These are phyloP conservation scores for Macrotyloma uniflorum DNA, from an alignment of 306 rosid genomes.

Conservation along the genomic window DNA sequence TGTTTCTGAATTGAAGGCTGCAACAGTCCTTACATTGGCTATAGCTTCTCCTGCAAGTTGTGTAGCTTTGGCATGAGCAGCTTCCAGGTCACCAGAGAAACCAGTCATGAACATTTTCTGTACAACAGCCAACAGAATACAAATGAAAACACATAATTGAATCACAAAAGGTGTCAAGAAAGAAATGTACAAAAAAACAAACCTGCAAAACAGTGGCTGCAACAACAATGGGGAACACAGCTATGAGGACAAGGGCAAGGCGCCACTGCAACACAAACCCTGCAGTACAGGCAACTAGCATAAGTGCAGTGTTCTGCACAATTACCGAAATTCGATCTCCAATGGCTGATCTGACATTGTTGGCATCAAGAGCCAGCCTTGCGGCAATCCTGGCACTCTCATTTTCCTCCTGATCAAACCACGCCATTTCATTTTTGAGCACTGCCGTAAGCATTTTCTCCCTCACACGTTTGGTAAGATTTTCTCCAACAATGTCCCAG, in stretches of 20 bases:
- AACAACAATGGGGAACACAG: conserved; percentile 96
- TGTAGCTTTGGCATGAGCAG: conserved; percentile 90
- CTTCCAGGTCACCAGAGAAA: conserved; percentile 97
- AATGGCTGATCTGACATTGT: conserved; percentile 97
- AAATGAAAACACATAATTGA: conserved; percentile 10
- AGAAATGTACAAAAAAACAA: conserved; percentile 19
- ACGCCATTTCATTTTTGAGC: conserved; percentile 95
- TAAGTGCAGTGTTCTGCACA: conserved; percentile 97
- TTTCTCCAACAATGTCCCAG: conserved; percentile 99
- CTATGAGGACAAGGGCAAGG: conserved; percentile 92
- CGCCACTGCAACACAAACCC: conserved; percentile 99
- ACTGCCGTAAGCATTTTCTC: conserved; percentile 93
- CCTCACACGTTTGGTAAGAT: conserved; percentile 95
- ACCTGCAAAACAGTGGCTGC: conserved; percentile 99
- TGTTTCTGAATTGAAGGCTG: conserved; percentile 93
- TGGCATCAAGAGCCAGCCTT: conserved; percentile 96
- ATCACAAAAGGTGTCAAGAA: conserved; percentile 5
- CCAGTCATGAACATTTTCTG: conserved; percentile 99
- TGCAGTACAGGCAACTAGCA: conserved; percentile 98
- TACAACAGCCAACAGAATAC: conserved; percentile 20
- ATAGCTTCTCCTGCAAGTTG: conserved; percentile 98
- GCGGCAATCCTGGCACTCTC: conserved; percentile 94
- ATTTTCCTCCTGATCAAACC: conserved; percentile 99
- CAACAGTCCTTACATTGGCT: conserved; percentile 95
- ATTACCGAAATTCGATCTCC: conserved; percentile 97